These are phyloP conservation scores for Diaporthe citriasiana DNA, from an alignment of 2,329 filamentous ascomycete species.

Conservation along the genomic window DNA sequence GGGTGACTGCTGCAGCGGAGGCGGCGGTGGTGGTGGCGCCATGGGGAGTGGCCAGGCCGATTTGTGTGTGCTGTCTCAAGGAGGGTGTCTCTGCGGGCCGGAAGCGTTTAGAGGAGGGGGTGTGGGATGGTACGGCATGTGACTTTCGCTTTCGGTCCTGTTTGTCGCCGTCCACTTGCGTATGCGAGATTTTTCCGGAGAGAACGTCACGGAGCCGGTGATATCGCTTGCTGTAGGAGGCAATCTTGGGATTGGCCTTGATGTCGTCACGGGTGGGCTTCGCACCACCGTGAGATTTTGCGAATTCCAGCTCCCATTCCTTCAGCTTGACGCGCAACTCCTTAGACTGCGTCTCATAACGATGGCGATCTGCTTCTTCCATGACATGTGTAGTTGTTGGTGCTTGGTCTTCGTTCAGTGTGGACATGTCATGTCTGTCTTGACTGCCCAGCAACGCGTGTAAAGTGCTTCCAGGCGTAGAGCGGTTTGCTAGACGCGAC, in stretches of 20 bases:
- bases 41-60: constrained; percentile 43
- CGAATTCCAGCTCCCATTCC: constrained; percentile 79
- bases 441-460: constrained; percentile 2
- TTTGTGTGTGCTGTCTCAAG: constrained; percentile 43
- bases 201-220: constrained; percentile 74
- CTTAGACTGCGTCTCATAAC: constrained; percentile 65
- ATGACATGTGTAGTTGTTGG: constrained; percentile 51
- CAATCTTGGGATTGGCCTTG: constrained; percentile 79
- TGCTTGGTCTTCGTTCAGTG: background rate
- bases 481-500: constrained; percentile 29
- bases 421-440: background rate
- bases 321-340: constrained; percentile 79
- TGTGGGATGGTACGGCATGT: constrained; percentile 55
- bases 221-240: constrained; percentile 83
- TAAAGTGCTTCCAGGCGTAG: constrained; percentile 15
- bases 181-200: constrained; percentile 62
- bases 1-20: constrained; percentile 62
- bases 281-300: constrained; percentile 70
- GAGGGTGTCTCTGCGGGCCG: constrained; percentile 64
- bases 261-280: constrained; percentile 83
- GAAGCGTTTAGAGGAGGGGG: constrained; percentile 64
- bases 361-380: constrained; percentile 60
- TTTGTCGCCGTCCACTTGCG: constrained; percentile 47
- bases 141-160: constrained; percentile 58
- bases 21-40: constrained; percentile 45